These are phyloP conservation scores for Dittrichia graveolens DNA, from an alignment of 129 eudicot genomes.

Conservation along the genomic window DNA sequence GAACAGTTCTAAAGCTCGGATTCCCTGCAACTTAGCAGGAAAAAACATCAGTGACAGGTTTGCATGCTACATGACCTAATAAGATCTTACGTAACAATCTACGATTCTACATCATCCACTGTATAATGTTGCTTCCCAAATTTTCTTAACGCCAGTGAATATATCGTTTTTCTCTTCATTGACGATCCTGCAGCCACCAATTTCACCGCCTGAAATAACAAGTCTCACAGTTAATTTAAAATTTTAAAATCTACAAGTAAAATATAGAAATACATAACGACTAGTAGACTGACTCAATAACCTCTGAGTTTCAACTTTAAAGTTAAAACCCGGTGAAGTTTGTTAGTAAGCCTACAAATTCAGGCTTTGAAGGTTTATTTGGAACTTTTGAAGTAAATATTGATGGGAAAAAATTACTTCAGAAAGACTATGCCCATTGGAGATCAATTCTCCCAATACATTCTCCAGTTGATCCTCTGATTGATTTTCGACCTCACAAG, in stretches of 20 bases:
- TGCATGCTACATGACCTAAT: not conserved
- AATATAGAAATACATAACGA: too few relatives aligned
- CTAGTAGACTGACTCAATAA: too few relatives aligned
- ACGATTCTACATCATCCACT: slow-evolving; percentile 31
- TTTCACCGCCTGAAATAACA: slow-evolving; percentile 70
- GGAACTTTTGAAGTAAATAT: not conserved
- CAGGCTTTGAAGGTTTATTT: too few relatives aligned
- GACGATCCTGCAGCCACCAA: slow-evolving; percentile 82
- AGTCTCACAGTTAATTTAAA: not conserved
- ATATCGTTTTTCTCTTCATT: slow-evolving; percentile 62
- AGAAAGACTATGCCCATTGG: slow-evolving; percentile 85
- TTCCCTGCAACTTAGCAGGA: too few relatives aligned
- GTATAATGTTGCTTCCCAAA: slow-evolving; percentile 60
- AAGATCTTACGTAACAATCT: slow-evolving; percentile 25
- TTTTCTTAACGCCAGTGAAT: slow-evolving; percentile 79
- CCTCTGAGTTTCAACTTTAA: too few relatives aligned
- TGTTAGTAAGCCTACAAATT: too few relatives aligned
- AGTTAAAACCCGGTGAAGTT: too few relatives aligned
- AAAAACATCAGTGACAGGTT: too few relatives aligned
- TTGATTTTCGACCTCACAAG: slow-evolving; percentile 46
- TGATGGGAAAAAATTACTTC: slow-evolving; percentile 37
- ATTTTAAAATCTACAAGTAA: not conserved
- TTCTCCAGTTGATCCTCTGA: slow-evolving; percentile 73
- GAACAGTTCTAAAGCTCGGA: too few relatives aligned
- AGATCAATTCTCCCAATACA: slow-evolving; percentile 59